Evolutionary conservation across 768 basidiomycete species (phyloP), one percentile per base, ranked within the genome.

Genomic region (Trametes meyenii): DNA sequence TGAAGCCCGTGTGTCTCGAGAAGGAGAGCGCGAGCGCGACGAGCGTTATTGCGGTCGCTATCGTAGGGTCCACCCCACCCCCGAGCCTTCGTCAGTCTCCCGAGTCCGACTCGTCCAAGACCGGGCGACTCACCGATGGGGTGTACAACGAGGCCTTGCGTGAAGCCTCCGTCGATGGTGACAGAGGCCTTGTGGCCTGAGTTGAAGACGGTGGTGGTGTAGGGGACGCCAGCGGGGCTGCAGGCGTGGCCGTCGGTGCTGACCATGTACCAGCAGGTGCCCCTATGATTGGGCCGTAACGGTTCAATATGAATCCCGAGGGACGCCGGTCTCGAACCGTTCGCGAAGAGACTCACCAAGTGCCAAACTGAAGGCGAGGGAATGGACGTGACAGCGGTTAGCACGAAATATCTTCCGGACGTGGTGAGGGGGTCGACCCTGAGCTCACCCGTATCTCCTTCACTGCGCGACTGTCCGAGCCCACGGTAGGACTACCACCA

Each of bases 111-210:
- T 24, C 29, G 50, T 16, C 23, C 55, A 42, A 23, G 35, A 64
- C 46, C 55, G 54, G n/a, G n/a, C 14, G 29, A 76, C 86, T 50
- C 65, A 89, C 90, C 90, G 54, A 90, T 83, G 16, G 90, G 89
- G 65, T 90, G 89, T 23, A 90, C 78, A 2, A 84, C 88, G 7
- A 92, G 81, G 5, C 89, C 90, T 38, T 83, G 82, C 7, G 90
- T 93, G 85, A 88, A 90, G 1, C 84, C 79, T 0, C 83, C 67
- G 3, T 72, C 79, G 58, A 90, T 79, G 50, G 72, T 74, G 21
- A 79, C 74, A 40, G 64, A 77, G 56, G 43, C 55, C 12, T 53
- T 19, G 46, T 71, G 73, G 4, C 75, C 64, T 40, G 76, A 74
- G 65, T 79, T 78, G 21, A 70, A 64, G 63, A 86, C 67, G 14